Percentiles rank a stretch among this genome's conserved stretches.
phyloP scores from a whole-genome alignment of 306 rosid species.

The Myrica gale region DNA sequence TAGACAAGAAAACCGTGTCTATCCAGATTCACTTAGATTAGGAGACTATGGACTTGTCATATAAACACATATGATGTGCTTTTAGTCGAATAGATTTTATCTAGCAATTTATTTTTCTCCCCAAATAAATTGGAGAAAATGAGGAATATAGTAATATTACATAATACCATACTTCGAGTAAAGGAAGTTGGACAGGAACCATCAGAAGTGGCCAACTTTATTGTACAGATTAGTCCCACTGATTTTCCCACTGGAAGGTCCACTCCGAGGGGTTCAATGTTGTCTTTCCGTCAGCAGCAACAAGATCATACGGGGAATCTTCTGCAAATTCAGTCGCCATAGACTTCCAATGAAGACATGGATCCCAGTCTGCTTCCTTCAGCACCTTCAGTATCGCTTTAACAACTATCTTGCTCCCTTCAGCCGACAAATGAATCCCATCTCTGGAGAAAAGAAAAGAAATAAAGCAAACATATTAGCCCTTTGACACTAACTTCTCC shows the following conservation, averaged over 20 bases:
- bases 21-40: no score
- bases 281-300: slow-evolving; percentile 71
- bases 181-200: no score
- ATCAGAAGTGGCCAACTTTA: no score
- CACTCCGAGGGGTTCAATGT: slow-evolving; percentile 83
- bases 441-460: slow-evolving; percentile 46
- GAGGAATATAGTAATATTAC: no score
- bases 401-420: slow-evolving; percentile 86
- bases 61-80: no score
- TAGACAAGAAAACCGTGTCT: no score
- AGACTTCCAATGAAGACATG: slow-evolving; percentile 82
- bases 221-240: slow-evolving; percentile 57
- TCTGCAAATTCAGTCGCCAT: slow-evolving; percentile 75
- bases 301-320: slow-evolving; percentile 81
- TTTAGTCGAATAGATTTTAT: no score
- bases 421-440: slow-evolving; percentile 85
- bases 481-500: background rate
- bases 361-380: slow-evolving; percentile 85
- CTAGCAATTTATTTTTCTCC: no score
- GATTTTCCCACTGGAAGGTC: slow-evolving; percentile 68
- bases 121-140: no score
- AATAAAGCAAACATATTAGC: background rate
- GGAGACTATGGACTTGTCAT: no score
- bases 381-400: slow-evolving; percentile 73
- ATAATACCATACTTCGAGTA: no score